phyloP scores from a whole-genome alignment of 2,329 filamentous ascomycete species.

The Paraconiothyrium sp. region DNA sequence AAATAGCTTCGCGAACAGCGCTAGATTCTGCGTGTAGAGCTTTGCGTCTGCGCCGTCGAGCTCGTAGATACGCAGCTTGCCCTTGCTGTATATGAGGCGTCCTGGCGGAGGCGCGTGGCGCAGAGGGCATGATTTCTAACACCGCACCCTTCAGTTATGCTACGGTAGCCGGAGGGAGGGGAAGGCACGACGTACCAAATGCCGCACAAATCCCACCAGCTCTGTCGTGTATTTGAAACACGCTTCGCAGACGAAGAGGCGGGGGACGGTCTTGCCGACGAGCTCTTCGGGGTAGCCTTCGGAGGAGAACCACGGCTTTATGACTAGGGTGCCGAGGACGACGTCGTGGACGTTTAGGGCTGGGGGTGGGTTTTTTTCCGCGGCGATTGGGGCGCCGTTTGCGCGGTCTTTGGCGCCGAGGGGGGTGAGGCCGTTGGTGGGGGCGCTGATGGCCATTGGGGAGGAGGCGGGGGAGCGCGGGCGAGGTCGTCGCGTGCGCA shows the following conservation, averaged over 20 bases:
- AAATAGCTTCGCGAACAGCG: constrained; percentile 95
- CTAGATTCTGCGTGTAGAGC: constrained; percentile 94
- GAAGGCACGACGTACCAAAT: constrained; percentile 40
- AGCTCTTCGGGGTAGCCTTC: constrained; percentile 77
- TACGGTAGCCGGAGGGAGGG: not conserved
- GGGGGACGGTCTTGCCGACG: constrained; percentile 54
- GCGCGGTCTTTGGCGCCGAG: not conserved
- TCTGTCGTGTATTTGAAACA: constrained; percentile 91
- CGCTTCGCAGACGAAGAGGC: constrained; percentile 86
- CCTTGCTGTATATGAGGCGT: constrained; percentile 79
- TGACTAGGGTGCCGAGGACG: constrained; percentile 82
- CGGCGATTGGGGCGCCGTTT: constrained; percentile 12
- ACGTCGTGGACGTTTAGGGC: constrained; percentile 84
- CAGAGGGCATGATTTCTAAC: constrained; percentile 55
- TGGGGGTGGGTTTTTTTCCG: constrained; percentile 28
- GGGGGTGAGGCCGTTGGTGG: constrained; percentile 28
- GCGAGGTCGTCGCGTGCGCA: constrained; percentile 15
- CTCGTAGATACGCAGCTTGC: constrained; percentile 88
- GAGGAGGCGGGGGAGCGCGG: not conserved
- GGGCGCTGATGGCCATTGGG: constrained; percentile 36
- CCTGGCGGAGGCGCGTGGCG: constrained; percentile 65
- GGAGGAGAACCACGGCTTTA: constrained; percentile 92
- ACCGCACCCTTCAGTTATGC: not conserved
- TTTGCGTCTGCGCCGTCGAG: constrained; percentile 89
- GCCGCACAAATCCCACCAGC: constrained; percentile 58